Percentiles rank a stretch among this genome's conserved stretches.
Conservation (phyloP, 163 green algal species). For the Volvox carteri region DNA sequence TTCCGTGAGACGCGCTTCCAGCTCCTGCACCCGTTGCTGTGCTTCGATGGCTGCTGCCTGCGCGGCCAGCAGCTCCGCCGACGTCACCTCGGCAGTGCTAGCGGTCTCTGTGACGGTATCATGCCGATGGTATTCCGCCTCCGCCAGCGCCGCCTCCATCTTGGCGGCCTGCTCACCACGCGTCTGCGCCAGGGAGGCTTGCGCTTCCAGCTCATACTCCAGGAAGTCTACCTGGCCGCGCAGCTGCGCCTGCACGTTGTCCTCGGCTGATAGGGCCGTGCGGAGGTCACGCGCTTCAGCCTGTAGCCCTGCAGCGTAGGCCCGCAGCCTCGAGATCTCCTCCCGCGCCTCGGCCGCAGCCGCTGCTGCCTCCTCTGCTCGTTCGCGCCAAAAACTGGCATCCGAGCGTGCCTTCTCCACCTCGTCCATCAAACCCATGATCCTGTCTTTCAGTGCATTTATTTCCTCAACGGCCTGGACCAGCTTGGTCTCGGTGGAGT, state of each 20-base stretch:
- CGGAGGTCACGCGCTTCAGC: conserved; percentile 27
- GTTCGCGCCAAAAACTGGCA: neutral
- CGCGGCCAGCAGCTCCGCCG: neutral
- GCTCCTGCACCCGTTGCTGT: neutral
- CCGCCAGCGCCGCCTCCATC: conserved; percentile 15
- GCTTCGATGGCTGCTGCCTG: neutral
- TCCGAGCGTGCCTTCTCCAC: neutral
- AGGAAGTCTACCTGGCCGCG: neutral
- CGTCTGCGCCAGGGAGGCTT: conserved; percentile 6
- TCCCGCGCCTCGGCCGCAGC: neutral
- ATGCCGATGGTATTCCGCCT: conserved; percentile 6
- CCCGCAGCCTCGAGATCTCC: neutral
- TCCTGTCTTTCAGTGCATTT: neutral
- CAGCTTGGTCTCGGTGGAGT: neutral
- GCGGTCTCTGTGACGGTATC: neutral
- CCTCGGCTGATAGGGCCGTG: conserved; percentile 18
- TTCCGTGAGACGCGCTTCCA: neutral
- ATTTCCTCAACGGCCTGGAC: neutral
- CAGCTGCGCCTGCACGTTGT: conserved; percentile 9
- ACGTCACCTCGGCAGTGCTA: neutral
- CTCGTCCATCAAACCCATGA: neutral
- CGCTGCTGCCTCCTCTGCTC: neutral
- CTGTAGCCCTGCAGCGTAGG: conserved; percentile 1
- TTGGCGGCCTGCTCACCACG: neutral
- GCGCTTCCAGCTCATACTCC: conserved; percentile 39